Conservation (phyloP, 2,329 filamentous ascomycete species). For the Magnaporthiopsis rhizophila region DNA sequence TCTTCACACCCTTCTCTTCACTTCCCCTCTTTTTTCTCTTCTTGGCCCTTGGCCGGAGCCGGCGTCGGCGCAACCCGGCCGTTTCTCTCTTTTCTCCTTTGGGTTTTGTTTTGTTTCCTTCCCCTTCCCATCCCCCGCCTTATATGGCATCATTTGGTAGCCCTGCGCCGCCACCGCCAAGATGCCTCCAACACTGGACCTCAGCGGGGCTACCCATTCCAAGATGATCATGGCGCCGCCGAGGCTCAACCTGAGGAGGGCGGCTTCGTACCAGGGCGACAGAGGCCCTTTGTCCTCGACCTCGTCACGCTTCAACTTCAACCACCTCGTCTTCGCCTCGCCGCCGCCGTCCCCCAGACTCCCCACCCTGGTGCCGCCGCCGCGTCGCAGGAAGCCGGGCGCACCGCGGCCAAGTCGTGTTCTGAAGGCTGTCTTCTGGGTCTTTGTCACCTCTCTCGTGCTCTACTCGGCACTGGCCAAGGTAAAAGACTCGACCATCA, state of each 20-base stretch:
- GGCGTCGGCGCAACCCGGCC: not conserved
- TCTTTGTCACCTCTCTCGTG: conserved; percentile 40
- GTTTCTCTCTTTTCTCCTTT: not conserved
- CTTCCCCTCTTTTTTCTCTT: not conserved
- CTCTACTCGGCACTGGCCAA: conserved; percentile 38
- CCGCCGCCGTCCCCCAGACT: conserved; percentile 65
- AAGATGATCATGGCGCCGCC: conserved; percentile 47
- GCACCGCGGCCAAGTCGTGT: conserved; percentile 51
- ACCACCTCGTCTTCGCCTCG: conserved; percentile 57
- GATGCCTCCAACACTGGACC: conserved; percentile 40
- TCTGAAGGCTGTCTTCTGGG: conserved; percentile 46
- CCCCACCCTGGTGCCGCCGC: conserved; percentile 53
- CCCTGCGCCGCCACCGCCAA: not conserved
- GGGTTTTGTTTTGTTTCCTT: no score
- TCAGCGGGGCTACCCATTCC: conserved; percentile 34
- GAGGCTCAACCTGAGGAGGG: conserved; percentile 50
- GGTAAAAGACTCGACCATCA: conserved; percentile 21
- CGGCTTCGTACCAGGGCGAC: conserved; percentile 47
- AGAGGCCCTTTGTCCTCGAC: conserved; percentile 48
- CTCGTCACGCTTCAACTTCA: conserved; percentile 57
- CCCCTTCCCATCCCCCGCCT: no score
- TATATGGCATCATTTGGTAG: not conserved
- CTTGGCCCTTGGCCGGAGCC: not conserved
- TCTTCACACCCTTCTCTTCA: not conserved
- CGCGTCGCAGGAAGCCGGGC: conserved; percentile 53